These are phyloP conservation scores for Leishmania arabica DNA, from an alignment of 208 protist species.

Conservation along the genomic window DNA sequence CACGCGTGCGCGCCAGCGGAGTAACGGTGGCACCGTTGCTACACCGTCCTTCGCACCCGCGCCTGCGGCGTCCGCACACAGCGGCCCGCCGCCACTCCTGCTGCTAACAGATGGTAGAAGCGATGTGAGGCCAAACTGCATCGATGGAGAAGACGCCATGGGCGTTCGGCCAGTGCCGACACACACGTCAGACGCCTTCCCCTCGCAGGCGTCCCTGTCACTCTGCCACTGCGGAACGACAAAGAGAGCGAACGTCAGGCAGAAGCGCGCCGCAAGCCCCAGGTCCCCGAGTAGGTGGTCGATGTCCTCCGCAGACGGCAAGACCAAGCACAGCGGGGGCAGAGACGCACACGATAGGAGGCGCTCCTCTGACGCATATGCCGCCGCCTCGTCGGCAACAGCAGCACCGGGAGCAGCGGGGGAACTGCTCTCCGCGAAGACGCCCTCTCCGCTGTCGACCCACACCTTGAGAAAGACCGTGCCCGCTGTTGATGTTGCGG, in stretches of 20 bases:
- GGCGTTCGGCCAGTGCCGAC: slow-evolving; percentile 11
- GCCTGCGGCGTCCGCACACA: background rate
- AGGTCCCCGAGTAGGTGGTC: slow-evolving; percentile 7
- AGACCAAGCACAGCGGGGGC: slow-evolving; percentile 16
- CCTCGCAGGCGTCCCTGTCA: background rate
- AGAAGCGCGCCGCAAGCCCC: slow-evolving; percentile 16
- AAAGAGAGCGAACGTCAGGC: slow-evolving; percentile 13
- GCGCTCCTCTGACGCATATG: background rate
- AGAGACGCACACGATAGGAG: background rate
- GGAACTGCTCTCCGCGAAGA: background rate
- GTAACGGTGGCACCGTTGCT: background rate
- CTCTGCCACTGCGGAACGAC: background rate
- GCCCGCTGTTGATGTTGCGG: background rate
- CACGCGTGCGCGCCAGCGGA: slow-evolving; percentile 25
- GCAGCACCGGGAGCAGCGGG: background rate
- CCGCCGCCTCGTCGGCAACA: background rate
- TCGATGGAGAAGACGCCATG: slow-evolving; percentile 7
- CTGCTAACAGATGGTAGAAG: background rate
- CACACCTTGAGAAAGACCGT: background rate
- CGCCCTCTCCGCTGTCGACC: slow-evolving; percentile 14
- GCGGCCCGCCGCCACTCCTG: background rate
- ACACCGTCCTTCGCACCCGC: background rate
- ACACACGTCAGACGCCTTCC: slow-evolving; percentile 3
- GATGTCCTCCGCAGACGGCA: slow-evolving; percentile 25
- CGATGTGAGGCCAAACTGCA: slow-evolving; percentile 10